phyloP scores from a whole-genome alignment of 257 asterid species.

The Osmanthus fragrans region DNA sequence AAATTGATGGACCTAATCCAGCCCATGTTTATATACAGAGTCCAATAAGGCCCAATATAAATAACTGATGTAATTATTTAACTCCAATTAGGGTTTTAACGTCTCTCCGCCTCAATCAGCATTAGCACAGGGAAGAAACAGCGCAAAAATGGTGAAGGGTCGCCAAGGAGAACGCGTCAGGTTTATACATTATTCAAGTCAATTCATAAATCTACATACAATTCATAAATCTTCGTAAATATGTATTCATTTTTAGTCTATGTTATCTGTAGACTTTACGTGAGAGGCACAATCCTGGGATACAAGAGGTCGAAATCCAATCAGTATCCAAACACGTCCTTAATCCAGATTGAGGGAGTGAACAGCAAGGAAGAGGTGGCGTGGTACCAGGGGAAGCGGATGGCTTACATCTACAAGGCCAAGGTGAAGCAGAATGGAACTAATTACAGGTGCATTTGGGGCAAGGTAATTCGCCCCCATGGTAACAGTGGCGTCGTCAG shows the following conservation, averaged over 20 bases:
- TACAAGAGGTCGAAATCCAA: constrained; percentile 76
- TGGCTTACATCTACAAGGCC: constrained; percentile 73
- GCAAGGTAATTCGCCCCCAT: constrained; percentile 62
- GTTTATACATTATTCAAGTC: constrained; percentile 7
- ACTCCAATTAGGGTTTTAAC: constrained; percentile 23
- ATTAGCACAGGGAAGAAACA: not conserved
- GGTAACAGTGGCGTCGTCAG: constrained; percentile 78
- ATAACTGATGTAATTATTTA: not conserved
- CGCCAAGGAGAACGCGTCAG: constrained; percentile 66
- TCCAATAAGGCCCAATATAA: constrained; percentile 11
- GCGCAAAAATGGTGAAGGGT: constrained; percentile 52
- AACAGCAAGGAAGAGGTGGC: constrained; percentile 69
- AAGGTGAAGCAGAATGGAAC: constrained; percentile 61
- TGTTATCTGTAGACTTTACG: constrained; percentile 38
- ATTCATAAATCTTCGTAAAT: not conserved
- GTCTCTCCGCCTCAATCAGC: not conserved
- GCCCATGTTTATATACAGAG: not conserved
- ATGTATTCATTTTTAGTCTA: not conserved
- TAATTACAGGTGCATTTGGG: constrained; percentile 72
- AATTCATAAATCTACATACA: not conserved
- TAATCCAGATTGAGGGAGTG: constrained; percentile 72
- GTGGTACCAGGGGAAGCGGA: constrained; percentile 67
- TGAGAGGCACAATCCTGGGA: constrained; percentile 67
- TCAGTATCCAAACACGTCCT: constrained; percentile 68
- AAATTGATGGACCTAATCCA: not conserved